Percentiles rank a stretch among this genome's conserved stretches.
Evolutionary conservation across 2,329 filamentous ascomycete species (phyloP).

Genomic region (Hypoxylon sp.): DNA sequence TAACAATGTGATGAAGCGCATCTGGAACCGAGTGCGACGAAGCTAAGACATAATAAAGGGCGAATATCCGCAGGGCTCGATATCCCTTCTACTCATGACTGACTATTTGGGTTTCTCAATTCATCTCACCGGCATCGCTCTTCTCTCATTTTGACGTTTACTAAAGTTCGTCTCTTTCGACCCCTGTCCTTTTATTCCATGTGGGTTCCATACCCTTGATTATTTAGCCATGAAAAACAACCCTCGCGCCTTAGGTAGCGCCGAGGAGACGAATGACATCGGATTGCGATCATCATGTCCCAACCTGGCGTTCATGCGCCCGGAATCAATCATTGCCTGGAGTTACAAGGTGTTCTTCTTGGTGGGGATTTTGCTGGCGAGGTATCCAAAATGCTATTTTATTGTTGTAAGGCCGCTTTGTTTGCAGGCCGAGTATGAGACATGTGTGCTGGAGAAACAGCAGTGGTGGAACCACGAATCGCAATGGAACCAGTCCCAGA

Average conservation of each 20-base stretch:
- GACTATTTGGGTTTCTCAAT: slow-evolving; percentile 6
- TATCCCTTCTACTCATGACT: slow-evolving; percentile 10
- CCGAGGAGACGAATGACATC: slow-evolving; percentile 28
- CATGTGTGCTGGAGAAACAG: slow-evolving; percentile 28
- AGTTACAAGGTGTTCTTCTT: slow-evolving; percentile 45
- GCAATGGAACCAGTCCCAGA: slow-evolving; percentile 16
- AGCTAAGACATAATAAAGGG: slow-evolving; percentile 34
- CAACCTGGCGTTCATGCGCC: slow-evolving; percentile 38
- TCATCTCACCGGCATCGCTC: slow-evolving; percentile 6
- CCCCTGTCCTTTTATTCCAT: slow-evolving; percentile 13
- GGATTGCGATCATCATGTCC: slow-evolving; percentile 30
- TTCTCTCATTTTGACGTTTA: slow-evolving; percentile 15
- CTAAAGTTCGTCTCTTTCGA: slow-evolving; percentile 22
- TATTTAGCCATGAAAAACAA: slow-evolving; percentile 14
- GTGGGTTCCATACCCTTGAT: slow-evolving; percentile 14
- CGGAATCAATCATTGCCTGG: slow-evolving; percentile 48
- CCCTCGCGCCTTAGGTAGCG: slow-evolving; percentile 11
- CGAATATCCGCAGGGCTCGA: neutral
- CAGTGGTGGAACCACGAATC: slow-evolving; percentile 11
- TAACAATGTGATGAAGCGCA: slow-evolving; percentile 71
- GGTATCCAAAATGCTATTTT: slow-evolving; percentile 43
- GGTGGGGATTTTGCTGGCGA: slow-evolving; percentile 22
- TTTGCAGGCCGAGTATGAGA: slow-evolving; percentile 32
- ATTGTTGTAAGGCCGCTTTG: slow-evolving; percentile 26
- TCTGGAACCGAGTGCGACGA: slow-evolving; percentile 75